Conservation (phyloP, 768 basidiomycete genomes). For the Kwoniella pini region DNA sequence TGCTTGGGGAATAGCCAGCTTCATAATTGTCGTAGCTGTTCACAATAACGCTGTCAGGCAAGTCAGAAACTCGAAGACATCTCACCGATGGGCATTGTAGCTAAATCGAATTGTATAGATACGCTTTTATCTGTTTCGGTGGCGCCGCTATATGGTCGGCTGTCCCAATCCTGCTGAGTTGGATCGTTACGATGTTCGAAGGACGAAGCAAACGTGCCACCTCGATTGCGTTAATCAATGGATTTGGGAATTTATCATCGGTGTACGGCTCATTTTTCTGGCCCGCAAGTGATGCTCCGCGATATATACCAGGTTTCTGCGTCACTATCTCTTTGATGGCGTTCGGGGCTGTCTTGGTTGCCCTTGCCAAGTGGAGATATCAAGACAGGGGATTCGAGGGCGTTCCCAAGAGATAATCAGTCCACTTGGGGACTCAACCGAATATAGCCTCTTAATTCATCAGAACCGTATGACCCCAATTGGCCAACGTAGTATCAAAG, state of each 20-base stretch:
- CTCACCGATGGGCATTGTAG: background rate
- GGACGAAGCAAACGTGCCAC: conserved; percentile 51
- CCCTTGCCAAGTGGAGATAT: conserved; percentile 38
- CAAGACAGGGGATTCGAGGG: conserved; percentile 37
- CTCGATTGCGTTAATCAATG: conserved; percentile 52
- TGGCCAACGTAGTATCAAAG: too few species aligned
- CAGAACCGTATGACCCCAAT: too few species aligned
- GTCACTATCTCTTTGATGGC: conserved; percentile 46
- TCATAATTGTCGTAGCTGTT: conserved; percentile 47
- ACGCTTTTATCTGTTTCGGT: conserved; percentile 52
- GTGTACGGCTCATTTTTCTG: conserved; percentile 55
- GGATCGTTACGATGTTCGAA: conserved; percentile 52
- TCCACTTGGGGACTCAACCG: too few species aligned
- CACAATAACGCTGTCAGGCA: conserved; percentile 34
- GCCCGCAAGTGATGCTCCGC: conserved; percentile 45
- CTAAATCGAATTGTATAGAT: conserved; percentile 18
- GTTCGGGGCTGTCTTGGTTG: conserved; percentile 24
- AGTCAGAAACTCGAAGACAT: background rate
- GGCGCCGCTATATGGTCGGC: conserved; percentile 53
- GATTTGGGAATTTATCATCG: conserved; percentile 48
- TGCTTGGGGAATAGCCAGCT: conserved; percentile 28
- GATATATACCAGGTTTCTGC: conserved; percentile 46
- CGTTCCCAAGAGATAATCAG: conserved; percentile 12
- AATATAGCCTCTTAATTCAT: too few species aligned
- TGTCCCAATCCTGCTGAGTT: conserved; percentile 50